Percentiles rank a stretch among this genome's conserved stretches.
phyloP scores from a whole-genome alignment of 805 yeast genomes.

The Saccharomyces kudriavzevii region DNA sequence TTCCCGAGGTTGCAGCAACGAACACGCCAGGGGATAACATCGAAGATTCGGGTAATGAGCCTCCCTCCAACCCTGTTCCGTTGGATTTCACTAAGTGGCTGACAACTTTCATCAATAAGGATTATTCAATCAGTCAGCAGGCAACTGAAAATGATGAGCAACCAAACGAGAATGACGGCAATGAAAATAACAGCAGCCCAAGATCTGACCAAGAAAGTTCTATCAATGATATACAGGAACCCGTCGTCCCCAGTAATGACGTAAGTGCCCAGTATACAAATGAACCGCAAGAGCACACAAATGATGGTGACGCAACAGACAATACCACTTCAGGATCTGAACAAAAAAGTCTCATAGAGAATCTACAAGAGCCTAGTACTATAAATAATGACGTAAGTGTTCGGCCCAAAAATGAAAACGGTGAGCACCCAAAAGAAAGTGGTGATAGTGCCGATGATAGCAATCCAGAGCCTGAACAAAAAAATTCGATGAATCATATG shows the following conservation, averaged over 20 bases:
- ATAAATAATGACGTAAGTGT: neutral
- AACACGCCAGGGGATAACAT: neutral
- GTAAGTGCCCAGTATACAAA: neutral
- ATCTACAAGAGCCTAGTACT: neutral
- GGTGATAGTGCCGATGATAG: neutral
- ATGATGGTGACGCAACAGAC: neutral
- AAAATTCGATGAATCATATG: neutral
- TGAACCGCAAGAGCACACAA: neutral
- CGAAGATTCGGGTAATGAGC: neutral
- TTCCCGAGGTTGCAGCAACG: neutral
- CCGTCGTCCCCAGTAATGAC: neutral
- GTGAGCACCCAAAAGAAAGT: neutral
- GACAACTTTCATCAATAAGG: constrained; percentile 12
- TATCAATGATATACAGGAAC: neutral
- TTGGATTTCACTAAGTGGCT: constrained; percentile 13
- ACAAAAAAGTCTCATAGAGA: neutral
- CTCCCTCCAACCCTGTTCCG: constrained; percentile 5
- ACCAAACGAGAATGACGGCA: neutral
- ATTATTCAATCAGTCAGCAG: constrained; percentile 1
- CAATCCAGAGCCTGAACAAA: neutral
- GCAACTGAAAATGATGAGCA: neutral
- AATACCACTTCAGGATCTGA: neutral
- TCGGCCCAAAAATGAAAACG: neutral
- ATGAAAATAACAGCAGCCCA: neutral
- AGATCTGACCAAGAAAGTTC: neutral